These are phyloP conservation scores for Rhodotorula diobovata DNA, from an alignment of 768 basidiomycete genomes.

Conservation along the genomic window DNA sequence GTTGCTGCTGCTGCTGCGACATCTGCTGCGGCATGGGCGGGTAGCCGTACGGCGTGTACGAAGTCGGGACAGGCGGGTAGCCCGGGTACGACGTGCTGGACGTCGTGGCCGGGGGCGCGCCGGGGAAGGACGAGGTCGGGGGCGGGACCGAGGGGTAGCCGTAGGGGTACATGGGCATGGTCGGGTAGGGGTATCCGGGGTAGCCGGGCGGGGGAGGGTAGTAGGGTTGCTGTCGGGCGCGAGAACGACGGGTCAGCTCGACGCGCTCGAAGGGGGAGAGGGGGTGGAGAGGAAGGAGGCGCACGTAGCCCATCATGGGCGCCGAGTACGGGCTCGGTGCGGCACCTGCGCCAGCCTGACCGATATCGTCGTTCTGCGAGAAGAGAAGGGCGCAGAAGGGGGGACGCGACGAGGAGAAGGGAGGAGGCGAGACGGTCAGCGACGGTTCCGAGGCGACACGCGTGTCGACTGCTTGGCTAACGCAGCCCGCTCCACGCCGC, in stretches of 20 bases:
- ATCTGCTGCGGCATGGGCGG: slow-evolving; percentile 1
- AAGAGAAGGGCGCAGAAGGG: neutral
- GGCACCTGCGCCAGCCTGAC: neutral
- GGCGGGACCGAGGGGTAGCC: slow-evolving; percentile 32
- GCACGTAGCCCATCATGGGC: slow-evolving; percentile 38
- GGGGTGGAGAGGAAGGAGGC: neutral
- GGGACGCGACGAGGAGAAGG: too few species aligned
- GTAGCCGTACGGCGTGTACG: slow-evolving; percentile 30
- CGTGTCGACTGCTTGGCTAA: too few species aligned
- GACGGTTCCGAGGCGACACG: neutral
- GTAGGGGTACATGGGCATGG: slow-evolving; percentile 36
- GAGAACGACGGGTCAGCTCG: neutral
- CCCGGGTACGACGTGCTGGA: slow-evolving; percentile 1
- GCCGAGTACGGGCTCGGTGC: slow-evolving; percentile 10
- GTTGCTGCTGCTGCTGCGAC: slow-evolving; percentile 4
- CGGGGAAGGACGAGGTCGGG: slow-evolving; percentile 13
- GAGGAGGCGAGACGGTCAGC: neutral
- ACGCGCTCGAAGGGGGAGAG: too few species aligned
- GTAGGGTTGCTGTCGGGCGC: slow-evolving; percentile 19
- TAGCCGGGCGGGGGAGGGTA: slow-evolving; percentile 33
- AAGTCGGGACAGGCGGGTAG: slow-evolving; percentile 6
- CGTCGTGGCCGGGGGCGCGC: slow-evolving; percentile 14
- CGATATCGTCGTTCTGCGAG: neutral
- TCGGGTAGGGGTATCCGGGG: slow-evolving; percentile 33
- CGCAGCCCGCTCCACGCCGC: too few species aligned